phyloP scores from a whole-genome alignment of 768 basidiomycete genomes.

The Artomyces pyxidatus region DNA sequence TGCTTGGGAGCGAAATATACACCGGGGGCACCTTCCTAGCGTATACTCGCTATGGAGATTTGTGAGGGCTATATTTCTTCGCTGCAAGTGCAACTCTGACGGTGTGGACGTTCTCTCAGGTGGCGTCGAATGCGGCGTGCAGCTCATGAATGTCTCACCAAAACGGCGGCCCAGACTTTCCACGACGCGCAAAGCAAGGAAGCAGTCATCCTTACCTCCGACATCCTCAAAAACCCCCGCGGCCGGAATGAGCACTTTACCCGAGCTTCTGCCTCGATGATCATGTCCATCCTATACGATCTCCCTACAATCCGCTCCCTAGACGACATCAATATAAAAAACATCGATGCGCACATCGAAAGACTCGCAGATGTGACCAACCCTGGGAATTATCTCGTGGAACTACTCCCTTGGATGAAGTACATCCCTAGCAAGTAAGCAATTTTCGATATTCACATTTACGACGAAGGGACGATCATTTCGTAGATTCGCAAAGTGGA shows the following conservation, averaged over 20 bases:
- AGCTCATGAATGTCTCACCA: conserved; percentile 8
- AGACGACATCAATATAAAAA: conserved; percentile 5
- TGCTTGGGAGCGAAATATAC: conserved; percentile 10
- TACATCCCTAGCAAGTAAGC: conserved; percentile 5
- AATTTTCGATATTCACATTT: neutral
- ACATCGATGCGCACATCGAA: conserved; percentile 10
- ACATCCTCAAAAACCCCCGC: conserved; percentile 4
- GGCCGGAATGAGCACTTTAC: conserved; percentile 10
- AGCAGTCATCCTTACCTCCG: conserved; percentile 8
- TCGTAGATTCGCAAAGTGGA: conserved; percentile 14
- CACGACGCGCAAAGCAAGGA: conserved; percentile 4
- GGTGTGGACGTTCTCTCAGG: conserved; percentile 1
- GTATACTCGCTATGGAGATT: conserved; percentile 9
- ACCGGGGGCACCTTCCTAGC: conserved; percentile 10
- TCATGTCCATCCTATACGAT: conserved; percentile 13
- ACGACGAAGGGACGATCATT: neutral
- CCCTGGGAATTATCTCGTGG: conserved; percentile 13
- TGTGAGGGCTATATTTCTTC: conserved; percentile 3
- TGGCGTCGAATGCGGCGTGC: conserved; percentile 15
- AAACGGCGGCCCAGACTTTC: conserved; percentile 1
- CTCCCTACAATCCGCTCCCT: conserved; percentile 6
- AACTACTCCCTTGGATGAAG: conserved; percentile 16
- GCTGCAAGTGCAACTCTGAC: no score
- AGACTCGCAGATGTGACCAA: conserved; percentile 9
- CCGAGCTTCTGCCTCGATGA: conserved; percentile 9